These are phyloP conservation scores for Aquilaria malaccensis DNA, from an alignment of 345 rosid genomes.

Conservation along the genomic window DNA sequence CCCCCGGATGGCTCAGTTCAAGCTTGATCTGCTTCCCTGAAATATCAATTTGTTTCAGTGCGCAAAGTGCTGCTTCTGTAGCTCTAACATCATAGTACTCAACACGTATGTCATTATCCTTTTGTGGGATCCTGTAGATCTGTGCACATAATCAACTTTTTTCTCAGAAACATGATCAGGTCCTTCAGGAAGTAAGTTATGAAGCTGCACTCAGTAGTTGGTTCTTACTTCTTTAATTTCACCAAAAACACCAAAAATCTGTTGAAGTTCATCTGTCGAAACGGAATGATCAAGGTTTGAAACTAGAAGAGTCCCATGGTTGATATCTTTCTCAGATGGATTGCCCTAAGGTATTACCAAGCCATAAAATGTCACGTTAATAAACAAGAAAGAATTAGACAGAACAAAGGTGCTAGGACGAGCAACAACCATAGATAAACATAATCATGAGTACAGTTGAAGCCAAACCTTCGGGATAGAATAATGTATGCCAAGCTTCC, in stretches of 20 bases:
- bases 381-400: not conserved
- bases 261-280: conserved; percentile 45
- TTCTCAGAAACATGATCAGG: conserved; percentile 1
- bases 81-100: conserved; percentile 78
- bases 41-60: conserved; percentile 48
- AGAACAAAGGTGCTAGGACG: not conserved
- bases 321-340: conserved; percentile 36
- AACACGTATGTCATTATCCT: conserved; percentile 43
- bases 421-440: not conserved
- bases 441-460: not conserved
- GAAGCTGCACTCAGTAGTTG: not conserved
- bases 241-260: conserved; percentile 42
- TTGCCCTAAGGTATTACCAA: conserved; percentile 34
- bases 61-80: conserved; percentile 59
- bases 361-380: not conserved
- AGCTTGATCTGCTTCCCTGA: conserved; percentile 64
- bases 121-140: conserved; percentile 50
- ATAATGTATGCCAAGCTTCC: conserved; percentile 74
- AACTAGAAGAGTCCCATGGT: conserved; percentile 48
- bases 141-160: conserved; percentile 19
- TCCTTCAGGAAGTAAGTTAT: conserved; percentile 4
- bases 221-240: conserved; percentile 53
- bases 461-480: conserved; percentile 59
- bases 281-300: conserved; percentile 47
- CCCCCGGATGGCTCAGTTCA: conserved; percentile 40